These are phyloP conservation scores for Mrakia blollopis DNA, from an alignment of 768 basidiomycete genomes.

Conservation along the genomic window DNA sequence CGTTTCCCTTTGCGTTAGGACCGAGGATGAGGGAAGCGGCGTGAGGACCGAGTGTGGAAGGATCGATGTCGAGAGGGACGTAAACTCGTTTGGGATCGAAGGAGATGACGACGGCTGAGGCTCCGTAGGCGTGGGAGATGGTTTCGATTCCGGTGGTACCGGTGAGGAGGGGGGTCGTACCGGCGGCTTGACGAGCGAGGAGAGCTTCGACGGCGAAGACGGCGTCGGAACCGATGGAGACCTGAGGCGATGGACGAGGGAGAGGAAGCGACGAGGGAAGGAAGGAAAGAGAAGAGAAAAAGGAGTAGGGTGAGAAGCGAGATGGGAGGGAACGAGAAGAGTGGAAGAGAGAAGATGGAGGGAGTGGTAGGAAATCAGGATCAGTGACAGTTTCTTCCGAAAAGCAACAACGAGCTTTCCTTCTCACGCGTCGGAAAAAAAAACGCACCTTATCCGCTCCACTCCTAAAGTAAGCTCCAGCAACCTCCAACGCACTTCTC, in stretches of 20 bases:
- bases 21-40: constrained; percentile 45
- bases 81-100: constrained; percentile 86
- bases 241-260: constrained; percentile 9
- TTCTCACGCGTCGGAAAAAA: neutral
- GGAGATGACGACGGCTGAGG: constrained; percentile 97
- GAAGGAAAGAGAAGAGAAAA: neutral
- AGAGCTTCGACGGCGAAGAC: constrained; percentile 87
- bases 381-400: no score
- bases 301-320: no score
- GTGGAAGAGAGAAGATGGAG: neutral
- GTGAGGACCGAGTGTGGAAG: constrained; percentile 64
- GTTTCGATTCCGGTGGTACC: constrained; percentile 86
- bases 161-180: constrained; percentile 47
- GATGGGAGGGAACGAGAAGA: neutral
- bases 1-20: constrained; percentile 31
- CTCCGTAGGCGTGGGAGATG: constrained; percentile 82
- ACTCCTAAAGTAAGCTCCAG: constrained; percentile 89
- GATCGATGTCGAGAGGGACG: constrained; percentile 53
- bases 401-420: neutral
- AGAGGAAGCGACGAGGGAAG: no score
- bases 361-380: neutral
- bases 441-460: constrained; percentile 80
- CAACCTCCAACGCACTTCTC: constrained; percentile 84
- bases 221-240: constrained; percentile 93
- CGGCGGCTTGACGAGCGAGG: constrained; percentile 39